Evolutionary conservation across 2,329 filamentous ascomycete genomes (phyloP).

Genomic region (Tothia fuscella): DNA sequence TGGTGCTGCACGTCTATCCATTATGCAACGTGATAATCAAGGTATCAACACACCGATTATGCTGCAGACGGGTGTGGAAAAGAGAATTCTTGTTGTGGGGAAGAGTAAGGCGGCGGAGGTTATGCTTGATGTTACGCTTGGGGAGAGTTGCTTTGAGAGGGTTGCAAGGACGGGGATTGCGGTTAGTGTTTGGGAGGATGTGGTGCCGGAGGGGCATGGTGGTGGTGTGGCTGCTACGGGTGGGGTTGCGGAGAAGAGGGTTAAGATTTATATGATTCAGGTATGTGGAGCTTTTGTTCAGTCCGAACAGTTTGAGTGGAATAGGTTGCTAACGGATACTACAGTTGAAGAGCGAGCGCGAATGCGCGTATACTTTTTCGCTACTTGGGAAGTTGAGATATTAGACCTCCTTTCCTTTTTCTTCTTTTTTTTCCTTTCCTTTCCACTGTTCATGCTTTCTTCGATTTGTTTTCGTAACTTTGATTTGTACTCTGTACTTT

Average conservation of each 20-base stretch:
- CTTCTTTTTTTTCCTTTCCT: too few species aligned
- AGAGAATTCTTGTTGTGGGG: slow-evolving; percentile 68
- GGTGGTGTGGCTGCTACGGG: slow-evolving; percentile 48
- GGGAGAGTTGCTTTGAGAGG: slow-evolving; percentile 72
- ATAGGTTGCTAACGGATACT: slow-evolving; percentile 10
- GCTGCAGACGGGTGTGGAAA: slow-evolving; percentile 39
- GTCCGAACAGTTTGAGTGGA: not conserved
- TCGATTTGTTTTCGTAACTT: too few species aligned
- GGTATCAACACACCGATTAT: slow-evolving; percentile 3
- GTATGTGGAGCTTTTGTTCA: slow-evolving; percentile 19
- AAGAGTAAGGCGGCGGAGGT: slow-evolving; percentile 53
- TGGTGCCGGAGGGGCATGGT: slow-evolving; percentile 38
- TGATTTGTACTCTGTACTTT: too few species aligned
- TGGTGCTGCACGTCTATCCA: slow-evolving; percentile 71
- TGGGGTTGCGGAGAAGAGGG: slow-evolving; percentile 42
- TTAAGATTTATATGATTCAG: slow-evolving; percentile 54
- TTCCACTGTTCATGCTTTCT: too few species aligned
- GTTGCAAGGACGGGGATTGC: slow-evolving; percentile 79
- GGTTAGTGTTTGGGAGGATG: slow-evolving; percentile 69
- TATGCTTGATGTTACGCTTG: slow-evolving; percentile 72
- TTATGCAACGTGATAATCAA: slow-evolving; percentile 50
- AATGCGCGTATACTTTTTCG: slow-evolving; percentile 37
- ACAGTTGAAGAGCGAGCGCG: slow-evolving; percentile 33
- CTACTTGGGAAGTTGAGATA: slow-evolving; percentile 39
- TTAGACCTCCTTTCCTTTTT: too few species aligned